Percentiles rank a stretch among this genome's conserved stretches.
Conservation (phyloP, 805 yeast genomes). For the Myxozyma neotropica region DNA sequence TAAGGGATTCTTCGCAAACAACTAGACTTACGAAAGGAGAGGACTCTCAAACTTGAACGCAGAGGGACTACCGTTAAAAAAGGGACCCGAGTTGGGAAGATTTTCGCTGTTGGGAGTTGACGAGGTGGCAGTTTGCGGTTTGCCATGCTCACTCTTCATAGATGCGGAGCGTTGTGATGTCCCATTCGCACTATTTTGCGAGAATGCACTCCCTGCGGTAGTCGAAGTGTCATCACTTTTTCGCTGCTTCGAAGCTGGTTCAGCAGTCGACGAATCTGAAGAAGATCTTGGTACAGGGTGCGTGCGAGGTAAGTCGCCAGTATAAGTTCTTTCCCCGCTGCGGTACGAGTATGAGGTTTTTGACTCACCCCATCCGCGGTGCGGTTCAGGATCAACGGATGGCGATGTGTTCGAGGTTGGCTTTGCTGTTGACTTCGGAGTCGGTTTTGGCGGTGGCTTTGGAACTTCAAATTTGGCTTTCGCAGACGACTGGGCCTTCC, state of each 20-base stretch:
- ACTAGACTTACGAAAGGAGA: not conserved
- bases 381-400: not conserved
- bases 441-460: not conserved
- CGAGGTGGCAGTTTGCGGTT: no score
- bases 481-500: slow-evolving; percentile 2
- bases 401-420: not conserved
- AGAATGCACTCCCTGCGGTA: not conserved
- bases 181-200: not conserved
- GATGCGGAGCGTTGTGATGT: no score
- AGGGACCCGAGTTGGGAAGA: not conserved
- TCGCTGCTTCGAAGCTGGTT: slow-evolving; percentile 1
- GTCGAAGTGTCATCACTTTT: not conserved
- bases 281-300: not conserved
- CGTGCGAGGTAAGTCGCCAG: slow-evolving; percentile 4
- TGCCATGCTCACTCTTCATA: no score
- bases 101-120: not conserved
- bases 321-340: slow-evolving; percentile 5
- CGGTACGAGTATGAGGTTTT: slow-evolving; percentile 15
- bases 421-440: not conserved
- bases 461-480: not conserved
- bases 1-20: not conserved
- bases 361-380: slow-evolving; percentile 6
- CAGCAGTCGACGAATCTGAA: slow-evolving; percentile 3
- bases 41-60: slow-evolving; percentile 5
- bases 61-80: not conserved